Percentiles rank a stretch among this genome's conserved stretches.
Evolutionary conservation across 2,329 filamentous ascomycete species (phyloP).

Genomic region (Penicillium sp.): DNA sequence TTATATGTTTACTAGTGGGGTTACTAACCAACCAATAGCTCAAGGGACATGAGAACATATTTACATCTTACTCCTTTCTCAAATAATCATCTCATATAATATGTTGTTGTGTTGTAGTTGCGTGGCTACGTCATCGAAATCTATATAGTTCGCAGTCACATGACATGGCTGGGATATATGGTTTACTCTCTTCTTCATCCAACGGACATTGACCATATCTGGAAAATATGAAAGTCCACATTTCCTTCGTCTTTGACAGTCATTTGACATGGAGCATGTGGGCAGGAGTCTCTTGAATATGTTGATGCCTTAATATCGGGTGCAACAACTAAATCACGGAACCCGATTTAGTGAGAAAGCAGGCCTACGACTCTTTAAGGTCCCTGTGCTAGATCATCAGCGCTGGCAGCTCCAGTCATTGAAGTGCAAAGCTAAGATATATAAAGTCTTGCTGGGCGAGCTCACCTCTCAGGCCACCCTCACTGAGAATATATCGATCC

Average conservation of each 20-base stretch:
- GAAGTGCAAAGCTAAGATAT: background rate
- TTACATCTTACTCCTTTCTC: background rate
- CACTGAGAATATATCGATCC: background rate
- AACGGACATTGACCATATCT: background rate
- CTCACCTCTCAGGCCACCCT: background rate
- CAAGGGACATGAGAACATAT: background rate
- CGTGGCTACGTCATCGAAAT: background rate
- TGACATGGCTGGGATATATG: background rate
- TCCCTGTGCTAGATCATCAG: background rate
- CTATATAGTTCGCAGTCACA: background rate
- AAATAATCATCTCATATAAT: background rate
- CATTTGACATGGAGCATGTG: background rate
- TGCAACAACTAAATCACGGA: background rate
- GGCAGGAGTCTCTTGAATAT: background rate
- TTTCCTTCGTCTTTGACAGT: too few species aligned
- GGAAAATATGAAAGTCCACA: background rate
- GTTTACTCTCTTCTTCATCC: background rate
- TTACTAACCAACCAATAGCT: background rate
- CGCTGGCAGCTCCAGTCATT: conserved; percentile 4
- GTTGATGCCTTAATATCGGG: background rate
- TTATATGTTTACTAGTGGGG: background rate
- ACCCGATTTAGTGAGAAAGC: background rate
- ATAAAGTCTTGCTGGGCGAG: background rate
- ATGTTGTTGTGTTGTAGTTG: background rate
- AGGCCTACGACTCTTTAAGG: background rate